phyloP scores from a whole-genome alignment of 2,329 filamentous ascomycete species.

The Gaeumannomyces tritici region DNA sequence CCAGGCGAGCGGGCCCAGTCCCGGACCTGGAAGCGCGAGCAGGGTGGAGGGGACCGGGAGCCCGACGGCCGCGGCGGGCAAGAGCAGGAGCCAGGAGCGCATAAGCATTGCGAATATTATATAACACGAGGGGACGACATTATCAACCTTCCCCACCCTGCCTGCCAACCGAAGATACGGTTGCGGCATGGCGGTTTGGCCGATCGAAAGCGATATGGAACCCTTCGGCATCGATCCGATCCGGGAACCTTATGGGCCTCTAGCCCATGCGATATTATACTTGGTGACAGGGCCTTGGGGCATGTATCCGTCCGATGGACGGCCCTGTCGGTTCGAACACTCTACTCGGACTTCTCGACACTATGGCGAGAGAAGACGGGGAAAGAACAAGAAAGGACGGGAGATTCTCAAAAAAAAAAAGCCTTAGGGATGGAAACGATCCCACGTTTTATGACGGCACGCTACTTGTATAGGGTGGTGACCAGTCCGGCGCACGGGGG shows the following conservation, averaged over 20 bases:
- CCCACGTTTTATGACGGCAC: background rate
- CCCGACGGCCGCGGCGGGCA: constrained; percentile 16
- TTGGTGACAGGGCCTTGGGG: background rate
- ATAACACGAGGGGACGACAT: constrained; percentile 9
- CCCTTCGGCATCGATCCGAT: no score
- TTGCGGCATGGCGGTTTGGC: no score
- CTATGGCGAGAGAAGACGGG: background rate
- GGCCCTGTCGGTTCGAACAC: background rate
- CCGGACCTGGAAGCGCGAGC: background rate
- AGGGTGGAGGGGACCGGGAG: constrained; percentile 12
- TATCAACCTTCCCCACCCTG: background rate
- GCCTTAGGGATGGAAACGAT: background rate
- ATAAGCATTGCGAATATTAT: constrained; percentile 37
- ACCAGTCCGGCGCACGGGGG: background rate
- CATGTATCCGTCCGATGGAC: background rate
- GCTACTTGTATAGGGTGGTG: background rate
- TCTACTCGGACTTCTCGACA: no score
- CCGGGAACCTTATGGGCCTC: no score
- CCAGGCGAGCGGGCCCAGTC: constrained; percentile 6
- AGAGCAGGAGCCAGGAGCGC: constrained; percentile 29
- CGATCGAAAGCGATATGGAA: background rate
- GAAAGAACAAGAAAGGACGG: background rate
- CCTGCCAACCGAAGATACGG: background rate
- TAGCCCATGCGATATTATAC: no score
- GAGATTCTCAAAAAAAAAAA: background rate